Percentiles rank a stretch among this genome's conserved stretches.
Evolutionary conservation across 2,329 filamentous ascomycete genomes (phyloP).

Genomic region (Aureobasidium lini): DNA sequence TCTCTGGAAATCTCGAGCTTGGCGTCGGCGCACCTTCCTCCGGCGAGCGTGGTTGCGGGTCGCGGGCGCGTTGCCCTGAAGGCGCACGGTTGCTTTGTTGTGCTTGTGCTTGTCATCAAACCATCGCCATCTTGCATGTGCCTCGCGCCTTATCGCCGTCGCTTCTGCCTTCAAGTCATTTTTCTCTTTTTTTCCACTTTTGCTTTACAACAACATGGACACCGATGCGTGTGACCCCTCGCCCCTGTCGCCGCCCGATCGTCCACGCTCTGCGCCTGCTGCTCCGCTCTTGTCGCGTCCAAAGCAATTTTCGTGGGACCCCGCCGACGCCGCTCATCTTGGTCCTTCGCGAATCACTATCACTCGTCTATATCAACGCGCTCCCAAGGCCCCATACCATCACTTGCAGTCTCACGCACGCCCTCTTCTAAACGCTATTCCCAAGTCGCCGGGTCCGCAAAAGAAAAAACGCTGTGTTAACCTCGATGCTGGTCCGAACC

Average conservation of each 20-base stretch:
- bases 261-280: constrained; percentile 3
- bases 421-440: not conserved
- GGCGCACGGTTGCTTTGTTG: not conserved
- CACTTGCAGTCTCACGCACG: not conserved
- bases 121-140: not conserved
- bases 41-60: too few species aligned
- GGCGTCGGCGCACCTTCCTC: constrained; percentile 9
- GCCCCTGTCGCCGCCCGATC: not conserved
- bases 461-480: constrained; percentile 3
- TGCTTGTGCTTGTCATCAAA: constrained; percentile 11
- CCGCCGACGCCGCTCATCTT: constrained; percentile 34
- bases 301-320: constrained; percentile 28
- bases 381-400: constrained; percentile 4
- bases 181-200: not conserved
- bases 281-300: not conserved
- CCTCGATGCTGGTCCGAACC: not conserved
- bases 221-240: not conserved
- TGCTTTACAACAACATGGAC: not conserved
- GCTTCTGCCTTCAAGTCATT: not conserved
- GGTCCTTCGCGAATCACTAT: constrained; percentile 34
- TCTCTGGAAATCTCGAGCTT: not conserved
- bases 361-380: constrained; percentile 25
- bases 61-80: not conserved
- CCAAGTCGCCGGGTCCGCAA: not conserved
- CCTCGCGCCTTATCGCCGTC: not conserved